phyloP scores from a whole-genome alignment of 805 yeast species.

The Nakazawaea holstii region DNA sequence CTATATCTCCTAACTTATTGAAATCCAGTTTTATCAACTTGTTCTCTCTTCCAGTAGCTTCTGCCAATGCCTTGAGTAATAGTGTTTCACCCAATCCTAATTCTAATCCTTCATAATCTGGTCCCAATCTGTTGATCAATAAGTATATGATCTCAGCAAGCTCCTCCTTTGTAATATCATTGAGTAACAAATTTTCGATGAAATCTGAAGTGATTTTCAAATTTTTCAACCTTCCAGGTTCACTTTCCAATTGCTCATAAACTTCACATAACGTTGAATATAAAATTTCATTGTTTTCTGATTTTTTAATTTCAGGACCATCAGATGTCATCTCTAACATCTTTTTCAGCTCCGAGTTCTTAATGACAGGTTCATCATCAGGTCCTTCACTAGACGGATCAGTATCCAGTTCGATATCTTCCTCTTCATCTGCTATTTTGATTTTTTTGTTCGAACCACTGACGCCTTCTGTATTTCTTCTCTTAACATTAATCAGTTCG shows the following conservation, averaged over 20 bases:
- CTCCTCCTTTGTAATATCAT: conserved; percentile 37
- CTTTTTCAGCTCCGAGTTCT: neutral
- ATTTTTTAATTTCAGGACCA: conserved; percentile 4
- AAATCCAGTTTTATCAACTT: conserved; percentile 70
- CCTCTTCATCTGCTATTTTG: neutral
- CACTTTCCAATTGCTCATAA: conserved; percentile 74
- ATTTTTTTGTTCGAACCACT: neutral
- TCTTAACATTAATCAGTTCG: neutral
- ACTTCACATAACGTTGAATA: conserved; percentile 49
- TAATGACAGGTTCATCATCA: neutral
- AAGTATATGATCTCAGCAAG: conserved; percentile 73
- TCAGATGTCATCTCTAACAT: neutral
- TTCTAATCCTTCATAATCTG: conserved; percentile 93
- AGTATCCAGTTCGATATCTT: neutral
- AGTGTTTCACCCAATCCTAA: conserved; percentile 91
- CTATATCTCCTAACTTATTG: conserved; percentile 82
- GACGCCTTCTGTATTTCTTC: neutral
- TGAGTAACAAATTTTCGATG: conserved; percentile 55
- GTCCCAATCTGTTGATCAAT: conserved; percentile 85
- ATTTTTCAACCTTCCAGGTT: conserved; percentile 80
- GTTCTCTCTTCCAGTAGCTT: conserved; percentile 78
- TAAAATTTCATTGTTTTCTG: conserved; percentile 17
- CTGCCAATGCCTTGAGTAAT: conserved; percentile 81
- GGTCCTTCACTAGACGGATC: conserved; percentile 2
- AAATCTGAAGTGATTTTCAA: conserved; percentile 70